These are phyloP conservation scores for Tuber calosporum DNA, from an alignment of 495 filamentous ascomycete genomes.

Conservation along the genomic window DNA sequence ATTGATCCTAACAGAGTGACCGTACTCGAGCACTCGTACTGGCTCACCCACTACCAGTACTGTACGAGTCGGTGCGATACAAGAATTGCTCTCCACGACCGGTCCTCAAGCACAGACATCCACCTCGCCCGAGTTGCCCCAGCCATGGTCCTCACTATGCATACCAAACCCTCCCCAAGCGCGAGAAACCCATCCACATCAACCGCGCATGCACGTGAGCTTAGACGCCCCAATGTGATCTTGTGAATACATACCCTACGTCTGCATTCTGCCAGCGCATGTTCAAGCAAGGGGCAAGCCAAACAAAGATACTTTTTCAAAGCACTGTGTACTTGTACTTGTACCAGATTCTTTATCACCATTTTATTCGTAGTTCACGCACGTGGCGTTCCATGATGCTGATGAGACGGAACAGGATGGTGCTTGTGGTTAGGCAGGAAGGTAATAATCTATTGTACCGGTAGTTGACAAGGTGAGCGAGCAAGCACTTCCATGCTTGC, in stretches of 20 bases:
- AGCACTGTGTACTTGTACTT: not conserved
- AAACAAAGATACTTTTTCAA: not conserved
- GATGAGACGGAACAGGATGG: slow-evolving; percentile 1
- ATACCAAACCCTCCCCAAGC: not conserved
- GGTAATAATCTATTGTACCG: not conserved
- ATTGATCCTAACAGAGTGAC: not conserved
- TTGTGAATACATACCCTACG: slow-evolving; percentile 8
- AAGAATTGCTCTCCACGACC: not conserved
- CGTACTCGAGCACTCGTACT: not conserved
- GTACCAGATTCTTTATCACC: too few relatives aligned
- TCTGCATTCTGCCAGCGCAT: not conserved
- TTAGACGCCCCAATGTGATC: slow-evolving; percentile 16
- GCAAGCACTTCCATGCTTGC: not conserved
- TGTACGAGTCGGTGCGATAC: not conserved
- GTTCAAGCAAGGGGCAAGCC: not conserved
- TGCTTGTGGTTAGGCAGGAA: not conserved
- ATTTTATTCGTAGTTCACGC: not conserved
- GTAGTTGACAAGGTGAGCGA: not conserved
- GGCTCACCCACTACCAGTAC: not conserved
- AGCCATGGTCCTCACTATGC: not conserved
- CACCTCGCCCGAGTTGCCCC: not conserved
- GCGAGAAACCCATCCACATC: not conserved
- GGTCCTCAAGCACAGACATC: not conserved
- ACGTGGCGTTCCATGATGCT: not conserved
- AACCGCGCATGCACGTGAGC: slow-evolving; percentile 36